Conservation (phyloP, 257 asterid species). For the Prunella vulgaris region DNA sequence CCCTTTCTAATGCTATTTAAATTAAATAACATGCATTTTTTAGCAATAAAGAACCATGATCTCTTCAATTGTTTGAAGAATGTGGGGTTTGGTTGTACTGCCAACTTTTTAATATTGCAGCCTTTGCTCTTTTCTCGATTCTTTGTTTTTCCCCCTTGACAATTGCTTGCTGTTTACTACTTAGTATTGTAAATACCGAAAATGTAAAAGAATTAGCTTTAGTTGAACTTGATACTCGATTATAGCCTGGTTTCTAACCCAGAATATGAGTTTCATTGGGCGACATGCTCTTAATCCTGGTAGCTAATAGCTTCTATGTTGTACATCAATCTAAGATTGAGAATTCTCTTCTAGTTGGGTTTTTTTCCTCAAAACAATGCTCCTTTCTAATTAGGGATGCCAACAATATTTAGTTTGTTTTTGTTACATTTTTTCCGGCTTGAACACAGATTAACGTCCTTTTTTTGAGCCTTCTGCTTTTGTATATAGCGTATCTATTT, state of each 20-base stretch:
- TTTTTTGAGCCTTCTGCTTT: constrained; percentile 5
- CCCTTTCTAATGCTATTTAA: background rate
- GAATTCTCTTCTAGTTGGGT: background rate
- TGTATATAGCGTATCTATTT: background rate
- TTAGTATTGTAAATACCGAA: background rate
- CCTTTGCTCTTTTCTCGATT: background rate
- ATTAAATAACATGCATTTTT: background rate
- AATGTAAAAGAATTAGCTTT: background rate
- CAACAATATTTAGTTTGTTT: background rate
- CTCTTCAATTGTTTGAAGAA: background rate
- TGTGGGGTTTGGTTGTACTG: background rate
- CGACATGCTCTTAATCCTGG: background rate
- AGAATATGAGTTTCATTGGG: background rate
- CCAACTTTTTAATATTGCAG: background rate
- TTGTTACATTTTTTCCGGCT: background rate
- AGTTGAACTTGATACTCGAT: background rate
- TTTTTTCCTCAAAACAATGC: background rate
- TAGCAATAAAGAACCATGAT: background rate
- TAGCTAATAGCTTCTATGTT: background rate
- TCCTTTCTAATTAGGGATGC: background rate
- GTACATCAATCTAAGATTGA: background rate
- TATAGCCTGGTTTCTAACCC: background rate
- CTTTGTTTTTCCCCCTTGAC: background rate
- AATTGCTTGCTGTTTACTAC: background rate
- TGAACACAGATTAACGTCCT: background rate